phyloP scores from a whole-genome alignment of 1,284 basidiomycete species.

The Papiliotrema fonsecae region DNA sequence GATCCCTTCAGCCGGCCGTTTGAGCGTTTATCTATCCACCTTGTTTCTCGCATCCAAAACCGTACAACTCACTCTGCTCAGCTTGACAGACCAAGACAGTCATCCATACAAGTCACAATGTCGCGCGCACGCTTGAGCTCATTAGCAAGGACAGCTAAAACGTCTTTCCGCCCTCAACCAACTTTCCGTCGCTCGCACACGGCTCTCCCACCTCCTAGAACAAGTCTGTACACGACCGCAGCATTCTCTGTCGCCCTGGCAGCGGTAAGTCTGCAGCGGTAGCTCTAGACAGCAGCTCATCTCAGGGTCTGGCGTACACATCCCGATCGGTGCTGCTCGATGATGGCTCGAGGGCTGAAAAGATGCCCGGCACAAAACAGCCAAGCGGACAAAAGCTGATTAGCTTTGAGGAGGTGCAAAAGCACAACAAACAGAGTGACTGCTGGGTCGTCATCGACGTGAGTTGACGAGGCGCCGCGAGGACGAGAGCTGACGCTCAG shows the following conservation, averaged over 20 bases:
- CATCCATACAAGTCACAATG: too few relatives aligned
- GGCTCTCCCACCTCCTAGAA: too few relatives aligned
- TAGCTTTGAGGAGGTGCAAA: constrained; percentile 53
- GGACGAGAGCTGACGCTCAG: constrained; percentile 6
- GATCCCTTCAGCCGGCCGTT: too few relatives aligned
- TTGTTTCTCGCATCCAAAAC: too few relatives aligned
- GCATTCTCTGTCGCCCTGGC: neutral
- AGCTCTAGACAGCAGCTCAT: neutral
- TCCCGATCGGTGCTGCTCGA: neutral
- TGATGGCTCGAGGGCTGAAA: constrained; percentile 6
- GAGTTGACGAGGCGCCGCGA: constrained; percentile 19
- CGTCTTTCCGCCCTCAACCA: too few relatives aligned
- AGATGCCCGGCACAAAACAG: constrained; percentile 22
- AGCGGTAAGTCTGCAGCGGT: neutral
- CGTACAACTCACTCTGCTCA: too few relatives aligned
- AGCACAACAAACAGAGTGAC: constrained; percentile 52
- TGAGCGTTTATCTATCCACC: too few relatives aligned
- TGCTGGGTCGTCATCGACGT: constrained; percentile 80
- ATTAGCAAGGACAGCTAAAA: too few relatives aligned
- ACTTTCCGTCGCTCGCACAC: too few relatives aligned
- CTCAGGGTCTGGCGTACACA: constrained; percentile 2
- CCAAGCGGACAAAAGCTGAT: constrained; percentile 44
- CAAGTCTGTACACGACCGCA: neutral
- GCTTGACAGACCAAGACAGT: too few relatives aligned
- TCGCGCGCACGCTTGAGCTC: too few relatives aligned